Base-by-base conservation (phyloP, 345 rosid species). In the Populus pruinosa region DNA sequence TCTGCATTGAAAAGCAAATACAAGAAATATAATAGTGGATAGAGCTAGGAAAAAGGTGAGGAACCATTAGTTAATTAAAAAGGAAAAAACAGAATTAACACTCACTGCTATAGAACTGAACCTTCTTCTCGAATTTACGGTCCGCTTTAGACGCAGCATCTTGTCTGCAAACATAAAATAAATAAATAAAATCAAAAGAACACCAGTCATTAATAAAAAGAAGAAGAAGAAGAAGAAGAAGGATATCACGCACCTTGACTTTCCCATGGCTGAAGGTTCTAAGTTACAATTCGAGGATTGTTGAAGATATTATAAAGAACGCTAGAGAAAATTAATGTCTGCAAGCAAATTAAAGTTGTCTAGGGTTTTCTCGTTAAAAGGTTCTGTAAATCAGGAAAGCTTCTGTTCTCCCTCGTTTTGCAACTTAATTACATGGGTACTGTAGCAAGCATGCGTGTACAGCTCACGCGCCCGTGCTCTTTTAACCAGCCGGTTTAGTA, bases 41-140 rank as follows among this genome's bases (percentile, higher is more conserved):
- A 8, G 17, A 59, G 21, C 1, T 6, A 33, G 16, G 21, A n/a
- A 23, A 27, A 14, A 23, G 25, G 38, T 38, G 5, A 4, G 18
- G 17, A 17, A 36, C n/a, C 33, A 33, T 20, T 13, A 8, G 1
- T 53, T 39, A 18, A 44, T 7, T 41, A 10, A 17, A 23, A 14
- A 5, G 14, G 8, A 23, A 55, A 25, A 55, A 59, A 38, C 27
- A 41, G 41, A 17, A 7, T 3, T 18, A 23, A 38, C 11, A 55
- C 75, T 72, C 44, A 77, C 81, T 77, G 21, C 67, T 17, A 59
- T 81, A 77, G 55, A 81, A 81, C 67, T 77, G 59, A 39, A 81
- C 69, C 61, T 73, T 81, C 84, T 81, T 81, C 72, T 81, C 68
- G 12, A 72, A 69, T 39, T 77, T 81, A n/a, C 67, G 78, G 21